A percentile compares a stretch with the other conserved stretches of the same genome.
Evolutionary conservation across 2,329 filamentous ascomycete genomes (phyloP).

Genomic region (Pestalotiopsis sp.): DNA sequence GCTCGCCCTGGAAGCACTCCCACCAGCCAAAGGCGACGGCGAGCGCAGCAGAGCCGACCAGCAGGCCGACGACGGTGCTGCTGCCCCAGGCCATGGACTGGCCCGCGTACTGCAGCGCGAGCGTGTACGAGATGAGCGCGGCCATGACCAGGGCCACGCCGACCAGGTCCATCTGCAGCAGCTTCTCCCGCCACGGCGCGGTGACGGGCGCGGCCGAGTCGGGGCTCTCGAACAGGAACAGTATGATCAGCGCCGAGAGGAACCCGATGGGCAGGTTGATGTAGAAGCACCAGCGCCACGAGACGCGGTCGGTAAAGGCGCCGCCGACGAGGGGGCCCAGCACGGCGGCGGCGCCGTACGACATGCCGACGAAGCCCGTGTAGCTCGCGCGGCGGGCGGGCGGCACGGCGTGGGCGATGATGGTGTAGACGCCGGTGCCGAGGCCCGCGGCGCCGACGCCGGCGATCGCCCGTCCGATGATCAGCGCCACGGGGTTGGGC

Average conservation of each 20-base stretch:
- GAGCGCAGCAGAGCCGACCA: slow-evolving; percentile 39
- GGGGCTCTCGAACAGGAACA: slow-evolving; percentile 23
- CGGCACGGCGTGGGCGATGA: not conserved
- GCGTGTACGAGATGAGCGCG: slow-evolving; percentile 29
- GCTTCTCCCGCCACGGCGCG: slow-evolving; percentile 22
- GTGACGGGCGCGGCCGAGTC: slow-evolving; percentile 19
- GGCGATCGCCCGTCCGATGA: slow-evolving; percentile 23
- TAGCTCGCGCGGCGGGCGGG: slow-evolving; percentile 30
- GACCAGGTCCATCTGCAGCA: slow-evolving; percentile 28
- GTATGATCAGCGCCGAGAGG: slow-evolving; percentile 27
- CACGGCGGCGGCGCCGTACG: slow-evolving; percentile 36
- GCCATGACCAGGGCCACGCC: slow-evolving; percentile 30
- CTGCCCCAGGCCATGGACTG: slow-evolving; percentile 41
- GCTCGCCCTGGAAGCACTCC: slow-evolving; percentile 34
- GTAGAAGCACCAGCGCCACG: slow-evolving; percentile 42
- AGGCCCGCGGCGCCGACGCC: not conserved
- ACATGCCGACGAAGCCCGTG: slow-evolving; percentile 36
- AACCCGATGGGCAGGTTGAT: slow-evolving; percentile 40
- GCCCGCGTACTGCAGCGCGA: slow-evolving; percentile 36
- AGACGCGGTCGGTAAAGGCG: slow-evolving; percentile 36
- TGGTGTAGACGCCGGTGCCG: not conserved
- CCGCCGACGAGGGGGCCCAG: slow-evolving; percentile 39
- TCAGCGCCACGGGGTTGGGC: slow-evolving; percentile 54
- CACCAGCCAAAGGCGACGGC: slow-evolving; percentile 42
- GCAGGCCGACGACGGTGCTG: slow-evolving; percentile 43